Percentiles rank a stretch among this genome's conserved stretches.
Conservation (phyloP, 371 early-diverging fungal species). For the Thermomucor indicae-seudaticae region DNA sequence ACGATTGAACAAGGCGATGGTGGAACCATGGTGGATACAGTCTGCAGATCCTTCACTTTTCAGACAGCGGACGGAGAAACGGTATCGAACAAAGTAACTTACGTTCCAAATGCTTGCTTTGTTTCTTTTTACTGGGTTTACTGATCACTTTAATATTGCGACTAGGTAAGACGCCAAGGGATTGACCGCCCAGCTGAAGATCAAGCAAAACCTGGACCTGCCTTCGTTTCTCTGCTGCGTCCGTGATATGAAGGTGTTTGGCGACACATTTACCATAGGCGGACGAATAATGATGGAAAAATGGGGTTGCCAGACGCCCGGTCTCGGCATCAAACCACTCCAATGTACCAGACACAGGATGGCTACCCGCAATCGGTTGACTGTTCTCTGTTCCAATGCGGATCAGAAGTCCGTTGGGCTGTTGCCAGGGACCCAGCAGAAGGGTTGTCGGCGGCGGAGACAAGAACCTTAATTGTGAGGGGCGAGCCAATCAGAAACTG, state of each 20-base stretch:
- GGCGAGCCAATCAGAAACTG: conserved; percentile 5
- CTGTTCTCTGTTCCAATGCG: not conserved
- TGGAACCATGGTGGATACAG: conserved; percentile 72
- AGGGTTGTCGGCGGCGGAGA: conserved; percentile 73
- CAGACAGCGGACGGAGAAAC: not conserved
- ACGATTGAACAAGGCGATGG: conserved; percentile 75
- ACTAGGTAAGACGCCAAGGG: conserved; percentile 63
- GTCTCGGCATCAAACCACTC: conserved; percentile 5
- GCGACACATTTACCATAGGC: conserved; percentile 61
- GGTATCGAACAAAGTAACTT: conserved; percentile 5
- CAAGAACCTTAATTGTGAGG: conserved; percentile 36
- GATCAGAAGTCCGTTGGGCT: conserved; percentile 2
- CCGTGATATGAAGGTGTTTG: conserved; percentile 72
- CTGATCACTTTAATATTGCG: conserved; percentile 74
- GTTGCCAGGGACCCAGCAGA: conserved; percentile 52
- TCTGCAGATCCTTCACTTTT: conserved; percentile 12
- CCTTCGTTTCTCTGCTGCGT: conserved; percentile 71
- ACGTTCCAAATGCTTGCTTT: conserved; percentile 66
- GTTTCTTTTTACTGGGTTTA: conserved; percentile 77
- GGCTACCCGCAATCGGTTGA: not conserved
- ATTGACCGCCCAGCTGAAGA: conserved; percentile 49
- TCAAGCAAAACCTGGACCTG: conserved; percentile 62
- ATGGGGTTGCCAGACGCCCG: not conserved
- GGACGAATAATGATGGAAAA: too few relatives aligned
- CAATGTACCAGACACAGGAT: conserved; percentile 4